Conservation (phyloP, 208 protist genomes). For the Trichomonas gallinae region DNA sequence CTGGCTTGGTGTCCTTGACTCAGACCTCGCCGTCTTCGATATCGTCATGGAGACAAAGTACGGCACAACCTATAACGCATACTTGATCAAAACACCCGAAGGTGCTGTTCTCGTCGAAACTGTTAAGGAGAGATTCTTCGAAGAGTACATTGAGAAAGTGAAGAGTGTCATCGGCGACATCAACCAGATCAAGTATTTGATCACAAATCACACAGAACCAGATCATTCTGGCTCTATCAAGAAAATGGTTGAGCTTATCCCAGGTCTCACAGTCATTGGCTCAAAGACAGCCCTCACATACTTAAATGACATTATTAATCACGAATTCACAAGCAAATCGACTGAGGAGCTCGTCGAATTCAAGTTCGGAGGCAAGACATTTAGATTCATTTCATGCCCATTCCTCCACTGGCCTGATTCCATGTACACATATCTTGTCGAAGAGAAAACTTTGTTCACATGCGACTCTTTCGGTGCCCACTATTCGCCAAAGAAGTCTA, state of each 20-base stretch:
- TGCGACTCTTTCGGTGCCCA: conserved; percentile 7
- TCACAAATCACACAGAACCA: conserved; percentile 14
- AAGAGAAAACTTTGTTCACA: background rate
- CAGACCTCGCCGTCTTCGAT: background rate
- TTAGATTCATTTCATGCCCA: background rate
- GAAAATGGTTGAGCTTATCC: background rate
- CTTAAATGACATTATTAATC: background rate
- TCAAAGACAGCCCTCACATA: background rate
- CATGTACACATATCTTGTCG: background rate
- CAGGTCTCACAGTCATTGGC: background rate
- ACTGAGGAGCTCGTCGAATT: background rate
- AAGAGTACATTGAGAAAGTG: background rate
- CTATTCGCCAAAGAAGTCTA: background rate
- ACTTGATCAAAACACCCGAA: background rate
- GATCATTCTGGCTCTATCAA: background rate
- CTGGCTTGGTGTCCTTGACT: background rate
- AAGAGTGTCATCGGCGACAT: background rate
- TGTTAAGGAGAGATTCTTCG: background rate
- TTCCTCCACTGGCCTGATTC: conserved; percentile 20
- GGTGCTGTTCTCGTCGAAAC: background rate
- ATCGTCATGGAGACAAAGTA: conserved; percentile 20
- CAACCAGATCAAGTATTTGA: background rate
- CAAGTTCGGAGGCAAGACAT: background rate
- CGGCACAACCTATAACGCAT: conserved; percentile 6
- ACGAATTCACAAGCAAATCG: background rate